Percentiles rank a stretch among this genome's conserved stretches.
Conservation (phyloP, 2,329 filamentous ascomycete species). For the Cadophora sp. region DNA sequence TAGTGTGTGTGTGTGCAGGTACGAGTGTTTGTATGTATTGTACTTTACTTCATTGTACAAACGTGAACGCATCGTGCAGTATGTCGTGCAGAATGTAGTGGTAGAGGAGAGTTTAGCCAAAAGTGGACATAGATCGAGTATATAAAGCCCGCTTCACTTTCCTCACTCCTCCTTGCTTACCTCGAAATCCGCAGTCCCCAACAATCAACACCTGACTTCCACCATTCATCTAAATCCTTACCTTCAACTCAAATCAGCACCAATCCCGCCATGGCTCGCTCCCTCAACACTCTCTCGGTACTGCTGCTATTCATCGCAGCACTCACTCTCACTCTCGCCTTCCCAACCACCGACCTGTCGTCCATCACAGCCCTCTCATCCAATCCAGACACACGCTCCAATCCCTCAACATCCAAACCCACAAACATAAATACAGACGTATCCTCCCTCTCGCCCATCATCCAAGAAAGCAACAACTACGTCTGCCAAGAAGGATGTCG, state of each 20-base stretch:
- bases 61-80: too few relatives aligned
- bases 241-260: background rate
- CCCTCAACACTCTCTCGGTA: background rate
- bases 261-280: background rate
- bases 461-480: background rate
- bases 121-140: too few relatives aligned
- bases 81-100: too few relatives aligned
- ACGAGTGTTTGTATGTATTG: too few relatives aligned
- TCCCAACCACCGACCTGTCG: background rate
- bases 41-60: too few relatives aligned
- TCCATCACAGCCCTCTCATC: background rate
- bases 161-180: too few relatives aligned
- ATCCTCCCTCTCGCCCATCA: background rate
- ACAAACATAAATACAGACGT: too few relatives aligned
- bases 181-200: too few relatives aligned
- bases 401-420: background rate
- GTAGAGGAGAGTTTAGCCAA: too few relatives aligned
- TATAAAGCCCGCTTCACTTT: too few relatives aligned
- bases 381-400: background rate
- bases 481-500: conserved; percentile 18
- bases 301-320: background rate
- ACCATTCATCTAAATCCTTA: background rate
- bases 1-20: too few relatives aligned
- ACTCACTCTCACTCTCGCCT: background rate
- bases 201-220: background rate